Percentiles rank a stretch among this genome's conserved stretches.
Conservation (phyloP, 2,329 filamentous ascomycete genomes). For the Trichoderma gracile region DNA sequence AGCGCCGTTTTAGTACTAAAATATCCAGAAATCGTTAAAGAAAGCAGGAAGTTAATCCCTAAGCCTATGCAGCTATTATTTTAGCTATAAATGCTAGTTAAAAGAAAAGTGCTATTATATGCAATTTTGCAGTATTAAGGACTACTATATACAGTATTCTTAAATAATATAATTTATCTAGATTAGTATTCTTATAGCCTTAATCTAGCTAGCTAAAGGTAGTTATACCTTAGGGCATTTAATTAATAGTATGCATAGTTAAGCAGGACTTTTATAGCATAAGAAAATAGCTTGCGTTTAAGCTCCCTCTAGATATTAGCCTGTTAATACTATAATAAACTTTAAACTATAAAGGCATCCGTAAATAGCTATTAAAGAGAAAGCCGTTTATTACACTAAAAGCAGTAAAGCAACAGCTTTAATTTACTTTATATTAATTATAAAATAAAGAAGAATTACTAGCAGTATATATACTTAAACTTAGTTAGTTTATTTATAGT, state of each 20-base stretch:
- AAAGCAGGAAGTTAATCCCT: background rate
- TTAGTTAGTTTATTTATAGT: background rate
- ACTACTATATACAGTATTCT: background rate
- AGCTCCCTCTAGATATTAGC: background rate
- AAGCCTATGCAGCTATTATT: background rate
- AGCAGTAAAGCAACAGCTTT: background rate
- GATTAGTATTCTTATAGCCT: background rate
- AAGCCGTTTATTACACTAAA: no score
- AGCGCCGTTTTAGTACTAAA: background rate
- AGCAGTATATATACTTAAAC: background rate
- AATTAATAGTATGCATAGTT: background rate
- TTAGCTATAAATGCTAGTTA: background rate
- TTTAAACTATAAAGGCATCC: background rate
- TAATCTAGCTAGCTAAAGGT: background rate
- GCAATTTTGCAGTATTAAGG: background rate
- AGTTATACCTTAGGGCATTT: background rate
- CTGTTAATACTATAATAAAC: background rate
- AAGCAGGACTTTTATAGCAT: background rate
- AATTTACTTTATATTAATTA: background rate
- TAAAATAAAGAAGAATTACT: conserved; percentile 1
- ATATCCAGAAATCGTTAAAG: background rate
- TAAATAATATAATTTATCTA: background rate
- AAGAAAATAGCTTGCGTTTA: background rate
- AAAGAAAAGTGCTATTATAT: background rate
- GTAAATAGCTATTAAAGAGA: background rate